Evolutionary conservation across 306 rosid species (phyloP), one percentile per base, ranked within the genome.

Genomic region (Prunus armeniaca): DNA sequence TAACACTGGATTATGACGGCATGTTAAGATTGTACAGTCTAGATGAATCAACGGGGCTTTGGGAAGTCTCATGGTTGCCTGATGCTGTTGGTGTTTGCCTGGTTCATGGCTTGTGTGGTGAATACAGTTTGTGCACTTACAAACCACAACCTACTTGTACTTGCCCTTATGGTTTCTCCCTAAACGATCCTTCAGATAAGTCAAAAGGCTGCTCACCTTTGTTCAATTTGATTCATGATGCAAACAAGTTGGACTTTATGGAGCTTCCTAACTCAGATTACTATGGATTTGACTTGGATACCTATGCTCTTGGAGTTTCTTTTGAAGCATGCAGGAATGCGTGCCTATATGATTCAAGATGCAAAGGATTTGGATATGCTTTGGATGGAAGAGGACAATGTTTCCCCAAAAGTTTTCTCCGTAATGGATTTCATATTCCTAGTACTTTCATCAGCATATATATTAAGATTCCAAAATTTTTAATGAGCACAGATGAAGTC

Each of bases 101-200:
- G 1, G 79, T 80, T 25, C 46, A 82, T 56, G 85, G 88, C 52
- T 32, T 84, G 10, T 84, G 84, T 49, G 87, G 87, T 5, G 84
- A 73, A 24, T 72, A 61, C 49, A 80, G 87, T 10, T 27, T 80
- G 12, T 84, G 84, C 34, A 46, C 41, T 19, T 80, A 73, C 58
- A 80, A 13, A 41, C 72, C 55, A 68, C 47, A 67, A 9, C 84
- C 87, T 20, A 54, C 75, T 73, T 84, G 87, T 32, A 14, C n/a
- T 15, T 77, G 85, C 60, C 88, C 88, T 67, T 9, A n/a, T 9
- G 83, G 81, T 12, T 84, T 84, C 45, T 9, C 20, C 14, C 24
- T 74, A 54, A 67, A 13, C 0, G 75, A 84, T 69, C 41, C 62
- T 47, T 84, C 85, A 0, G 88, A 84, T n/a, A 71, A 74, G 81